phyloP scores from a whole-genome alignment of 129 eudicot genomes.

The Logfia minima region DNA sequence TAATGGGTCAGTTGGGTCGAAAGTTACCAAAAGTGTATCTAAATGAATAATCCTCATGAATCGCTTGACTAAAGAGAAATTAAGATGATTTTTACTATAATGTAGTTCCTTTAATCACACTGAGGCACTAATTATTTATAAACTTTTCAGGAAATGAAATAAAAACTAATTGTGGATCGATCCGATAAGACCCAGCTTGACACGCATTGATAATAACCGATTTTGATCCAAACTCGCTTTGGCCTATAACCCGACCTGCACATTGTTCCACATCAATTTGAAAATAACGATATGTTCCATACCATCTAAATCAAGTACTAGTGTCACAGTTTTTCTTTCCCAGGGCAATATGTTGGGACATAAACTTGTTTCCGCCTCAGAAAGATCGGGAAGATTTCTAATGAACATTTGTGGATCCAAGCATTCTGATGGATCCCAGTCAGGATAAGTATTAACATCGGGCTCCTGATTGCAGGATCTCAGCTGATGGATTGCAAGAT shows the following conservation, averaged over 20 bases:
- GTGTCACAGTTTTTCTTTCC: slow-evolving; percentile 62
- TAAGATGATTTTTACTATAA: not conserved
- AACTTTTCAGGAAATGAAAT: not conserved
- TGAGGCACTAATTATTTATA: not conserved
- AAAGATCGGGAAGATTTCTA: slow-evolving; percentile 63
- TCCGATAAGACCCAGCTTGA: not conserved
- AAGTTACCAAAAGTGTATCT: not conserved
- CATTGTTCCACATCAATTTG: not conserved
- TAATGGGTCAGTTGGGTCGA: not conserved
- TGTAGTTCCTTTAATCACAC: not conserved
- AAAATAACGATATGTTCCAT: slow-evolving; percentile 28
- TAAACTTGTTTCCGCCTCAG: slow-evolving; percentile 46
- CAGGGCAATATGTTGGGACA: slow-evolving; percentile 33
- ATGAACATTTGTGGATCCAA: slow-evolving; percentile 83
- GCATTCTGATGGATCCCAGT: slow-evolving; percentile 65
- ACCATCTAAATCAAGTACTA: slow-evolving; percentile 98
- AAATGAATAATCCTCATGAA: not conserved
- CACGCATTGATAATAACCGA: not conserved
- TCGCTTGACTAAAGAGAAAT: not conserved
- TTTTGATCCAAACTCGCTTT: not conserved
- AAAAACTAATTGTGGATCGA: not conserved
- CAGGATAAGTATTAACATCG: slow-evolving; percentile 43
- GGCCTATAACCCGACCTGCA: not conserved
- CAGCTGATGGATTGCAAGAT: slow-evolving; percentile 68
- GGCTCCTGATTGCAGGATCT: slow-evolving; percentile 60